A percentile compares a stretch with the other conserved stretches of the same genome.
These are phyloP conservation scores for Albatrellus sp. DNA, from an alignment of 1,284 basidiomycete species.

Conservation along the genomic window DNA sequence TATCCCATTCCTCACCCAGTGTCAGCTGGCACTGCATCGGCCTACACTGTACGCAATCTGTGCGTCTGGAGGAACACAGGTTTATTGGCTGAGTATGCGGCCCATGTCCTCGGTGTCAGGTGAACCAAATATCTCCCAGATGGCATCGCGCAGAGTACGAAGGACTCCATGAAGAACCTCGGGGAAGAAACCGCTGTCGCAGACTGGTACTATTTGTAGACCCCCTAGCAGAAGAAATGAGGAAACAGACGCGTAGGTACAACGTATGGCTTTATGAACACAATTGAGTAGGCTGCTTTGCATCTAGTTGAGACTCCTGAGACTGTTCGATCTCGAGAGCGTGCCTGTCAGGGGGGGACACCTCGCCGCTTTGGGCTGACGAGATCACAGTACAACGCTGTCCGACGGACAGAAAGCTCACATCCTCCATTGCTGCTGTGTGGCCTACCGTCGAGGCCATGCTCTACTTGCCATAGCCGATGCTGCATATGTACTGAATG, in stretches of 20 bases:
- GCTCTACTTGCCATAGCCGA: too few species aligned
- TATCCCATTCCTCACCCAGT: conserved; percentile 47
- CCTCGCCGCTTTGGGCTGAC: conserved; percentile 51
- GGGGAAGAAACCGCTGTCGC: conserved; percentile 40
- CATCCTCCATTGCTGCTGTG: too few species aligned
- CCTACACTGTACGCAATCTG: conserved; percentile 44
- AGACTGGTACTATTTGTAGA: conserved; percentile 45
- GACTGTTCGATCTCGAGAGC: neutral
- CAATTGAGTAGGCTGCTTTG: too few species aligned
- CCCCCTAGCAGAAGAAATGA: conserved; percentile 35
- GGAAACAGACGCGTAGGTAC: conserved; percentile 42
- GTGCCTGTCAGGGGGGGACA: conserved; percentile 57
- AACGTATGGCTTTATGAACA: neutral
- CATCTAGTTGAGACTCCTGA: neutral
- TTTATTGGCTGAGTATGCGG: conserved; percentile 52
- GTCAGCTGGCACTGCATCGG: conserved; percentile 36
- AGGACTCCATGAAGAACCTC: conserved; percentile 36
- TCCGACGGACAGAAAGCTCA: too few species aligned
- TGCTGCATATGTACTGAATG: too few species aligned
- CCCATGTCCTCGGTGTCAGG: conserved; percentile 35
- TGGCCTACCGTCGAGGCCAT: too few species aligned
- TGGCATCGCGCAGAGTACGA: conserved; percentile 32
- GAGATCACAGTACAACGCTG: conserved; percentile 52
- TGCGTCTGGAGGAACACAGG: conserved; percentile 70
- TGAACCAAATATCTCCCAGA: conserved; percentile 60